Evolutionary conservation across 371 early-diverging fungal species (phyloP).

Genomic region (Nematocida displodere): DNA sequence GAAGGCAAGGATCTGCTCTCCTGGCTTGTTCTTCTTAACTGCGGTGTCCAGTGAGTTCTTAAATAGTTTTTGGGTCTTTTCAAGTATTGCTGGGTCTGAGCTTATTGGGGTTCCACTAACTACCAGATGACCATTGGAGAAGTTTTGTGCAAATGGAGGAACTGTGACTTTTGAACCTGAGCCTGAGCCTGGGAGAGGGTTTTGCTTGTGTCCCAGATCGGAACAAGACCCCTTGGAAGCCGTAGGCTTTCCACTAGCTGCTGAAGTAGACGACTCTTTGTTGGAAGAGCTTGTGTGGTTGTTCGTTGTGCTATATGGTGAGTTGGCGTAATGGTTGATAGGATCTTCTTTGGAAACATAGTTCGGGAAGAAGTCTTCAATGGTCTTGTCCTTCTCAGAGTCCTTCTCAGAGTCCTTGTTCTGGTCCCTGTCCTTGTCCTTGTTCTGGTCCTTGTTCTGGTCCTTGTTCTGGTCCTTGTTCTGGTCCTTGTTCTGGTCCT

Average conservation of each 20-base stretch:
- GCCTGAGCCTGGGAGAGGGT: neutral
- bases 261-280: neutral
- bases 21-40: conserved; percentile 7
- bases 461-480: no score
- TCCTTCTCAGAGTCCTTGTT: neutral
- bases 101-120: conserved; percentile 37
- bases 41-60: conserved; percentile 14
- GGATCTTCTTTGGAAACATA: no score
- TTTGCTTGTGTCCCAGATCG: neutral
- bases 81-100: neutral
- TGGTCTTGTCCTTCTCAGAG: neutral
- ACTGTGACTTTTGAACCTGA: neutral
- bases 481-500: neutral
- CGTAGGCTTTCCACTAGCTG: neutral
- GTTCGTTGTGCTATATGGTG: neutral
- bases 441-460: neutral
- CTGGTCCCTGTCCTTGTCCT: neutral
- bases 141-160: conserved; percentile 33
- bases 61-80: conserved; percentile 17
- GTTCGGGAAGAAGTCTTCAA: no score
- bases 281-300: neutral
- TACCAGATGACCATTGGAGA: conserved; percentile 43
- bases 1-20: conserved; percentile 47
- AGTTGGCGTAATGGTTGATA: no score
- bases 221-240: no score